phyloP scores from a whole-genome alignment of 768 basidiomycete genomes.

The Amanita exitialis region DNA sequence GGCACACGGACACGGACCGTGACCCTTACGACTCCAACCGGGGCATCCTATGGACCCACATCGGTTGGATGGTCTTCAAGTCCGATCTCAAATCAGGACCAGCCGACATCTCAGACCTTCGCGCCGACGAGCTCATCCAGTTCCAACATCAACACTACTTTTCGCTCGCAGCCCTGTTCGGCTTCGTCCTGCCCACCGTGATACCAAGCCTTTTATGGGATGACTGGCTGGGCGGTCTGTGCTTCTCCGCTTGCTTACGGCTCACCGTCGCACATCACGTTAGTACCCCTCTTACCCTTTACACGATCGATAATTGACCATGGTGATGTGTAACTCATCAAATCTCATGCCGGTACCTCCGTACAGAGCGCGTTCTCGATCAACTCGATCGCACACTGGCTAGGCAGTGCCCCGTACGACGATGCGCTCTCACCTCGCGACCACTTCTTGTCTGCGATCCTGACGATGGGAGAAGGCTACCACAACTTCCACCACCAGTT shows the following conservation, averaged over 20 bases:
- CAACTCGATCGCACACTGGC: slow-evolving; percentile 81
- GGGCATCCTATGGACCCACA: slow-evolving; percentile 70
- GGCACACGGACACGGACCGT: slow-evolving; percentile 77
- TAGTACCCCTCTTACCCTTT: slow-evolving; percentile 19
- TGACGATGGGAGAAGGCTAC: slow-evolving; percentile 84
- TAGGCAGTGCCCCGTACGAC: slow-evolving; percentile 76
- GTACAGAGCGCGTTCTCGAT: slow-evolving; percentile 76
- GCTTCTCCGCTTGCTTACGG: slow-evolving; percentile 62
- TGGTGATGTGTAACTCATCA: background rate
- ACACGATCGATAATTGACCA: background rate
- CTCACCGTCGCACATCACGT: slow-evolving; percentile 77
- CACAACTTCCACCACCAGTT: slow-evolving; percentile 91
- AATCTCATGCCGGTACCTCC: background rate
- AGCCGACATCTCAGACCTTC: slow-evolving; percentile 65
- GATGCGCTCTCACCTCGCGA: slow-evolving; percentile 71
- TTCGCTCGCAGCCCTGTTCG: slow-evolving; percentile 50
- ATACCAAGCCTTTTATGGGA: slow-evolving; percentile 65
- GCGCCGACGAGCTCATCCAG: slow-evolving; percentile 56
- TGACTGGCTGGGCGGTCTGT: slow-evolving; percentile 73
- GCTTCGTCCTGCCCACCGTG: slow-evolving; percentile 56
- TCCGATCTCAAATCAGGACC: slow-evolving; percentile 61
- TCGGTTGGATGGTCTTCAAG: slow-evolving; percentile 81
- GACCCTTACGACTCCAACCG: slow-evolving; percentile 80
- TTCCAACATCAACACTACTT: slow-evolving; percentile 78
- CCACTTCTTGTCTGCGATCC: slow-evolving; percentile 70